These are phyloP conservation scores for Phytophthora melonis DNA, from an alignment of 352 stramenopile species.

Conservation along the genomic window DNA sequence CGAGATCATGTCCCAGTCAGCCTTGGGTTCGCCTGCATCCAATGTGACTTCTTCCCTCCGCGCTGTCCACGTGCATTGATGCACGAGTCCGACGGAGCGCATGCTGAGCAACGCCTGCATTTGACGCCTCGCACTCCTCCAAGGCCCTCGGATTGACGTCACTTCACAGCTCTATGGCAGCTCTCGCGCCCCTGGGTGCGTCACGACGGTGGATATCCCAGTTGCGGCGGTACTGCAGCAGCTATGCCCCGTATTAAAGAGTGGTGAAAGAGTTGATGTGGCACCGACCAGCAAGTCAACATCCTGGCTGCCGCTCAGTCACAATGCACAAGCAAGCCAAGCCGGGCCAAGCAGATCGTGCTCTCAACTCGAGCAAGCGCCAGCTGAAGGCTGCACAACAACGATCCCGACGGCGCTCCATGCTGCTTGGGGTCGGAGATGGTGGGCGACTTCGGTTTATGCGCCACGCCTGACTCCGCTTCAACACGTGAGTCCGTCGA, in stretches of 20 bases:
- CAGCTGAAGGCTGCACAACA: not conserved
- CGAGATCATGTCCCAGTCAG: not conserved
- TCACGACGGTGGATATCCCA: conserved; percentile 2
- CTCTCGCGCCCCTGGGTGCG: conserved; percentile 2
- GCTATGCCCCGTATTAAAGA: not conserved
- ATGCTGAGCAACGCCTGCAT: conserved; percentile 7
- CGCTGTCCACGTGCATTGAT: no score
- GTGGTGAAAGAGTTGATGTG: not conserved
- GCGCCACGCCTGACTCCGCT: not conserved
- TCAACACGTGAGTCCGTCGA: not conserved
- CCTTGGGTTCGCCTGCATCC: not conserved
- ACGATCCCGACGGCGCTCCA: not conserved
- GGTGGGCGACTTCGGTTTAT: not conserved
- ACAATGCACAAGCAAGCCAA: no score
- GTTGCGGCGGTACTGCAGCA: not conserved
- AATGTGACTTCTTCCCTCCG: no score
- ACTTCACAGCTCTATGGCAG: not conserved
- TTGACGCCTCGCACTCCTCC: conserved; percentile 9
- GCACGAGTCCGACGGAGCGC: no score
- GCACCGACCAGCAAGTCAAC: no score
- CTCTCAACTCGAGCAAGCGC: no score
- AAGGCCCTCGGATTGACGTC: conserved; percentile 6
- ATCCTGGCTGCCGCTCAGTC: no score
- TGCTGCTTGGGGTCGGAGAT: not conserved
- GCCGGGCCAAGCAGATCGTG: no score